phyloP scores from a whole-genome alignment of 2,329 filamentous ascomycete species.

The Cladosporium colombiae region DNA sequence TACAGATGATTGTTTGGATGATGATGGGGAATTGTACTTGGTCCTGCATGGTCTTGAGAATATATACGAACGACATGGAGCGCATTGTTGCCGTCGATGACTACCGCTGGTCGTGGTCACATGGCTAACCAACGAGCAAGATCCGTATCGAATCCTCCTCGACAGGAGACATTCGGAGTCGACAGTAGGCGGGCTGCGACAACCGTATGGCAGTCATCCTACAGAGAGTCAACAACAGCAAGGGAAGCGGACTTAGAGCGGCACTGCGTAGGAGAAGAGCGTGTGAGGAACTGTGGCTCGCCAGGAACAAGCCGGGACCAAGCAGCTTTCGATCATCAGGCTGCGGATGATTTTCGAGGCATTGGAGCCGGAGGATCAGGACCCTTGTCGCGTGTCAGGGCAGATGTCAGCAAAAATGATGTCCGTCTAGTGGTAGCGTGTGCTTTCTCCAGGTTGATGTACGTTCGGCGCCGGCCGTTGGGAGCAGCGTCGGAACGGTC shows the following conservation, averaged over 20 bases:
- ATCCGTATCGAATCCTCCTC: not conserved
- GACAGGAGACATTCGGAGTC: slow-evolving; percentile 11
- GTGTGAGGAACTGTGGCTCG: not conserved
- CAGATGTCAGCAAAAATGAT: not conserved
- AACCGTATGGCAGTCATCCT: slow-evolving; percentile 7
- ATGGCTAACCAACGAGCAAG: slow-evolving; percentile 9
- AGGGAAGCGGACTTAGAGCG: slow-evolving; percentile 13
- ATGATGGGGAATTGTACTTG: not conserved
- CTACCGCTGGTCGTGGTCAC: not conserved
- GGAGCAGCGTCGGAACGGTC: not conserved
- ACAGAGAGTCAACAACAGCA: not conserved
- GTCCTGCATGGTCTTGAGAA: not conserved
- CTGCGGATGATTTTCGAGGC: not conserved
- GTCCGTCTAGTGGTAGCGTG: not conserved
- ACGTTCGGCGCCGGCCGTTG: slow-evolving; percentile 9
- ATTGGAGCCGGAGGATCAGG: not conserved
- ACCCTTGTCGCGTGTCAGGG: not conserved
- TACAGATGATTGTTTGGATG: slow-evolving; percentile 9
- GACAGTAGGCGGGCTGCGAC: slow-evolving; percentile 20
- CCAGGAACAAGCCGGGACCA: slow-evolving; percentile 15
- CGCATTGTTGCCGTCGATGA: not conserved
- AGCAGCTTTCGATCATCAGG: not conserved
- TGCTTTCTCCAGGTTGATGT: slow-evolving; percentile 11
- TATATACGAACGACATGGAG: slow-evolving; percentile 10
- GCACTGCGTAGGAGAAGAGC: not conserved